Percentiles rank a stretch among this genome's conserved stretches.
These are phyloP conservation scores for Pelargonium cotyledonis DNA, from an alignment of 441 rosid genomes.

Conservation along the genomic window DNA sequence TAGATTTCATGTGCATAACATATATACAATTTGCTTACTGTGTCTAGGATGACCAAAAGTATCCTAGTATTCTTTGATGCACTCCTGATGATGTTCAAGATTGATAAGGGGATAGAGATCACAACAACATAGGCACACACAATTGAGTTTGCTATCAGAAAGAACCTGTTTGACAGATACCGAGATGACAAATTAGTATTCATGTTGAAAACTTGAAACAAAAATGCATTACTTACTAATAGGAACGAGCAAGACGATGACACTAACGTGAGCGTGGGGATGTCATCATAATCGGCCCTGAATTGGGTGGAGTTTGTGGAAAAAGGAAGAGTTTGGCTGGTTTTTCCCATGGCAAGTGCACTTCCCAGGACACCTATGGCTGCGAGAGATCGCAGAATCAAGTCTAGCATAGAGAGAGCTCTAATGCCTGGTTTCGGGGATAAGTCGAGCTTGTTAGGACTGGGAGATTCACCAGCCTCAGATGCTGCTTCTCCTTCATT, in stretches of 20 bases:
- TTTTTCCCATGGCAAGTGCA: constrained; percentile 65
- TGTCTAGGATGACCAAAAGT: constrained; percentile 44
- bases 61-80: constrained; percentile 37
- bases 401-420: constrained; percentile 37
- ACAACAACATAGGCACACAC: constrained; percentile 52
- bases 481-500: constrained; percentile 5
- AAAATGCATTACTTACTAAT: no score
- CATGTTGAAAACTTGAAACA: neutral
- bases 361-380: constrained; percentile 49
- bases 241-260: neutral
- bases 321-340: constrained; percentile 46
- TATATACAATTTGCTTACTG: constrained; percentile 23
- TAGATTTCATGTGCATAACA: neutral
- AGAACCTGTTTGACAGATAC: constrained; percentile 42
- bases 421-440: constrained; percentile 25
- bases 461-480: constrained; percentile 28
- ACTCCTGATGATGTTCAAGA: constrained; percentile 43
- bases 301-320: constrained; percentile 40
- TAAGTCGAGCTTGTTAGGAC: constrained; percentile 7
- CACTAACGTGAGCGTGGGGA: constrained; percentile 59
- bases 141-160: constrained; percentile 53
- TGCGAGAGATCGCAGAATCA: constrained; percentile 43
- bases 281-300: constrained; percentile 47
- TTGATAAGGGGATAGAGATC: constrained; percentile 53
- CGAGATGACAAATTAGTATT: neutral